phyloP scores from a whole-genome alignment of 768 basidiomycete species.

The Boletus vermiculosoides region DNA sequence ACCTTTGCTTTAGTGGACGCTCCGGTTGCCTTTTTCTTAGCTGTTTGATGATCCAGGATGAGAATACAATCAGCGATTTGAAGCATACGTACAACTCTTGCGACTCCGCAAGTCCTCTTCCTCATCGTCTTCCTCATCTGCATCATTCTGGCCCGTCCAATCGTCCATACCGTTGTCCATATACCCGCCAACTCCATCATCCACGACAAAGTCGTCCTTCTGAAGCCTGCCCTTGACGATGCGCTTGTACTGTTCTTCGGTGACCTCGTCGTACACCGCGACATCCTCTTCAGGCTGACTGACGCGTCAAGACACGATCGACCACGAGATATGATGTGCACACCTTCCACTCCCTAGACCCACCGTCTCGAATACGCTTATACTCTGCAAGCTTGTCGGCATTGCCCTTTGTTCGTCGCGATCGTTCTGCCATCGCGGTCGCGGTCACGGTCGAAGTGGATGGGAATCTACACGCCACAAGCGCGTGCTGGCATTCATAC shows the following conservation, averaged over 20 bases:
- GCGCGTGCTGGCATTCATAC: conserved; percentile 24
- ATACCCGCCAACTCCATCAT: conserved; percentile 89
- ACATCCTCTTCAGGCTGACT: conserved; percentile 54
- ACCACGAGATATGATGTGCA: conserved; percentile 10
- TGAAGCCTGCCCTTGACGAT: conserved; percentile 84
- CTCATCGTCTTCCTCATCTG: conserved; percentile 55
- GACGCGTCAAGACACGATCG: conserved; percentile 25
- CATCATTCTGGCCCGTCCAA: conserved; percentile 64
- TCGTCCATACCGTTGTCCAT: conserved; percentile 98
- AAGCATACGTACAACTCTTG: conserved; percentile 39
- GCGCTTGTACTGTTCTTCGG: conserved; percentile 82
- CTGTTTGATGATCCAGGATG: conserved; percentile 17
- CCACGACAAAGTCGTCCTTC: conserved; percentile 91
- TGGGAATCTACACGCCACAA: conserved; percentile 23
- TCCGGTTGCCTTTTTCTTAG: conserved; percentile 27
- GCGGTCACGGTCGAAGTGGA: conserved; percentile 1
- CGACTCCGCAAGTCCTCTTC: conserved; percentile 34
- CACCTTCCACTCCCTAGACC: conserved; percentile 58
- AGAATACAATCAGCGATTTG: neutral
- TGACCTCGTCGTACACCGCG: conserved; percentile 83
- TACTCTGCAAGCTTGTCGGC: conserved; percentile 56
- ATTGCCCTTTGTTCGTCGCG: conserved; percentile 24
- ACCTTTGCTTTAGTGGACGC: conserved; percentile 36
- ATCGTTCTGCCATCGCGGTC: conserved; percentile 27
- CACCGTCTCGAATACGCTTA: conserved; percentile 59